A percentile compares a stretch with the other conserved stretches of the same genome.
Conservation (phyloP, 768 basidiomycete genomes). For the Tricholoma furcatifolium region DNA sequence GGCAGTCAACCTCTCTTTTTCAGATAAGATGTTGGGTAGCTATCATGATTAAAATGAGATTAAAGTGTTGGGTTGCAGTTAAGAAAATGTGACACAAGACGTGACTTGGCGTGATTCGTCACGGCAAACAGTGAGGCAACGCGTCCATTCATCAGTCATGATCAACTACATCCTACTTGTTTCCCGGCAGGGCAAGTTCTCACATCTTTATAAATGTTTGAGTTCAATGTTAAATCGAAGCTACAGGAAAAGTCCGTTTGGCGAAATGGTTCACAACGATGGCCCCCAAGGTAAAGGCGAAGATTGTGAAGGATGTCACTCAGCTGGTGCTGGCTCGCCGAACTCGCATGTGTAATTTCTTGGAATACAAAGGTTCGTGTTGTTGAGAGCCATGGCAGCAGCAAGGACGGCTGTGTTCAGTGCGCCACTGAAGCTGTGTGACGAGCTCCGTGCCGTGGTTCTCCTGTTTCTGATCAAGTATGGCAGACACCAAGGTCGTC, state of each 20-base stretch:
- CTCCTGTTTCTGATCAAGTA: constrained; percentile 28
- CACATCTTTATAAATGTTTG: constrained; percentile 5
- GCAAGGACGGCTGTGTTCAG: neutral
- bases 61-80: too few species aligned
- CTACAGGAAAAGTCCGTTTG: constrained; percentile 88
- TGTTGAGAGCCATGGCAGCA: neutral
- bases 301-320: constrained; percentile 99
- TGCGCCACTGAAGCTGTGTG: neutral
- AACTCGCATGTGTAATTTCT: constrained; percentile 97
- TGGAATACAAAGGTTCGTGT: constrained; percentile 93
- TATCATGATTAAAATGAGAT: neutral
- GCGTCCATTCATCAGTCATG: constrained; percentile 39
- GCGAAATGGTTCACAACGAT: constrained; percentile 99
- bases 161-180: constrained; percentile 98
- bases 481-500: constrained; percentile 78
- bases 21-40: too few species aligned
- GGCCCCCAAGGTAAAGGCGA: constrained; percentile 85
- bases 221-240: constrained; percentile 6
- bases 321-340: constrained; percentile 94
- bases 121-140: neutral
- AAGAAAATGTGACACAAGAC: neutral
- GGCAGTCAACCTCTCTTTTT: too few species aligned
- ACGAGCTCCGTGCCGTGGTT: constrained; percentile 2
- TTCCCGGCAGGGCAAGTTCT: constrained; percentile 81
- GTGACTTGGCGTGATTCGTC: constrained; percentile 10